These are phyloP conservation scores for Saccharomycopsis babjevae DNA, from an alignment of 805 yeast genomes.

Conservation along the genomic window DNA sequence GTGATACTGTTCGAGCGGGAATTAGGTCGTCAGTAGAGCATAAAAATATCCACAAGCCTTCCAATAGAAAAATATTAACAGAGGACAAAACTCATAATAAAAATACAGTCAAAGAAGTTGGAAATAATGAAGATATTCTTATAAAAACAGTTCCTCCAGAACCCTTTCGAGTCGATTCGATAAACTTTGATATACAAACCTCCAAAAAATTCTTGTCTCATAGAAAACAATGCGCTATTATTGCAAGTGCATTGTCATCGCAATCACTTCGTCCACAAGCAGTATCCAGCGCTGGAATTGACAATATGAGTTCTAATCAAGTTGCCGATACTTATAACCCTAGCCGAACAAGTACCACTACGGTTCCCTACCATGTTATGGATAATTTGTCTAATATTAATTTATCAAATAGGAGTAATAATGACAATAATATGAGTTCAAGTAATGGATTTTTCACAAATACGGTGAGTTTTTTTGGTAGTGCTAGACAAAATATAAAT, in stretches of 20 bases:
- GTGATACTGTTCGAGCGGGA: too few species aligned
- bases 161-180: slow-evolving; percentile 5
- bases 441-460: background rate
- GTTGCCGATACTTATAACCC: too few species aligned
- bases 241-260: slow-evolving; percentile 26
- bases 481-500: background rate
- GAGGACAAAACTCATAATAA: background rate
- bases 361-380: too few species aligned
- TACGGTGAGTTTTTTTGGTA: background rate
- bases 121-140: slow-evolving; percentile 1
- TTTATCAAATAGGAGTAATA: background rate
- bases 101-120: background rate
- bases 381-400: background rate
- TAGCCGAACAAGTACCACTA: too few species aligned
- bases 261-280: slow-evolving; percentile 18
- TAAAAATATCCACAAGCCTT: background rate
- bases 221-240: slow-evolving; percentile 20
- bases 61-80: background rate
- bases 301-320: too few species aligned
- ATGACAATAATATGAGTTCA: background rate
- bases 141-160: slow-evolving; percentile 2
- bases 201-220: slow-evolving; percentile 12
- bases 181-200: slow-evolving; percentile 17
- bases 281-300: background rate
- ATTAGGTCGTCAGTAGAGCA: background rate